Base-by-base conservation (phyloP, 2,329 filamentous ascomycete species). In the Fusarium lyarnte region DNA sequence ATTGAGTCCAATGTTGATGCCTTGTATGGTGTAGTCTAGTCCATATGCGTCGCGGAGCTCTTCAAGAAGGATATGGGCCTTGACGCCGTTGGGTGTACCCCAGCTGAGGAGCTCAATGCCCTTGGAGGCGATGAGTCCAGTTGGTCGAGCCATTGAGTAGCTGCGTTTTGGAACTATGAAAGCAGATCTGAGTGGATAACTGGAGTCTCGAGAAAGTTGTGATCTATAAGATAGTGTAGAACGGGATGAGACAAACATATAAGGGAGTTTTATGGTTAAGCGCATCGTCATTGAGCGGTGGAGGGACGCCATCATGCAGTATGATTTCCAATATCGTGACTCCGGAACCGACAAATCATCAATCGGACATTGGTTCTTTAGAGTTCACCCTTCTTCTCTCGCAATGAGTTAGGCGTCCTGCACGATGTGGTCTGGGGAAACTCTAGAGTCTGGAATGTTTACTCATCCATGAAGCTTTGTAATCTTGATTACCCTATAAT, bases 41-140 rank as follows among this genome's bases (percentile, higher is more conserved):
- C 88, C 89, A 69, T 92, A 92, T 17, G 87, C 87, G n/a, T 86
- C 89, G 74, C 89, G 90, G 54, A 92, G 82, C 81, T 92, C 90
- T 77, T 92, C 90, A 42, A 92, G 86, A 25, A 92, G 76, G 70
- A 92, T 88, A 63, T 85, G 87, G 36, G 83, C 84, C 77, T 92
- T 92, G 81, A 84, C 82, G 66, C 86, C 86, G 61, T 88, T 88
- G 53, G 87, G 86, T 2, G 87, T 88, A 47, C 81, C 83, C 70
- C 84, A 87, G 1, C 89, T 92, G 36, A 92, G 82, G 66, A 91
- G 86, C 82, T 92, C 90, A 67, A 92, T 89, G 80, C 90, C 90
- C 57, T 87, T 88, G 72, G 85, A 88, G 74, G 89, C 89, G 72
- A 89, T 87, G 66, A 90, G 83, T 63, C 89, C 89, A 10, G 85